Evolutionary conservation across 2,329 filamentous ascomycete species (phyloP), one percentile per base, ranked within the genome.

Genomic region (Monilinia polystroma): DNA sequence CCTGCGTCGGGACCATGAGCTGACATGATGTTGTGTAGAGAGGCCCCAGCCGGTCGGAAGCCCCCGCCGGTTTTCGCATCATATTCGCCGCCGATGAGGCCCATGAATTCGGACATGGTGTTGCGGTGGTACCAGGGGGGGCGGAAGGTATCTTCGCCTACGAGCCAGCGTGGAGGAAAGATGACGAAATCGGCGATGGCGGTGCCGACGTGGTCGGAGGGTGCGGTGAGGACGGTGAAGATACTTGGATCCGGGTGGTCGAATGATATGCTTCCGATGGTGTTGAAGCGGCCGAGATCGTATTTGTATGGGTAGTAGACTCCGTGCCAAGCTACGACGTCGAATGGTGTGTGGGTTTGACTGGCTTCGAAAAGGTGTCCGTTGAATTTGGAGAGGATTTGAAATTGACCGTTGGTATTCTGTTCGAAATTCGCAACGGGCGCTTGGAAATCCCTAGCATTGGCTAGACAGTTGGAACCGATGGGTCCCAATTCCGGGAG

Each of bases 261-360:
- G 74, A 86, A 91, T 10, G 86, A 89, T 70, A 91, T 87, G 65
- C 83, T 87, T 26, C 90, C 90, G 55, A 93, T 87, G 54, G 86
- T 87, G 78, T 89, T 90, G 82, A 92, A 93, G 43, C 89, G 86
- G 35, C 88, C 89, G 0, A 93, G 83, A 73, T 93, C 90, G 79
- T 93, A 93, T 78, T 93, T 93, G 83, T 87, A 92, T 0, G 90
- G 90, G 68, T 90, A 89, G 78, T 92, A 93, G 70, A 87, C 90
- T 55, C 90, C 90, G 75, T 93, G 90, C 90, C 90, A 93, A 3
- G 87, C 89, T 3, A 92, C 90, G 0, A 93, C 85, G 72, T 93
- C 90, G 73, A 92, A 93, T 0, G 90, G 90, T 0, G 87, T 89
- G 76, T 93, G 90, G 14, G 81, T 76, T 78, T 93, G 90, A 53